A percentile compares a stretch with the other conserved stretches of the same genome.
phyloP scores from a whole-genome alignment of 2,329 filamentous ascomycete species.

The Chaetomium globosum region DNA sequence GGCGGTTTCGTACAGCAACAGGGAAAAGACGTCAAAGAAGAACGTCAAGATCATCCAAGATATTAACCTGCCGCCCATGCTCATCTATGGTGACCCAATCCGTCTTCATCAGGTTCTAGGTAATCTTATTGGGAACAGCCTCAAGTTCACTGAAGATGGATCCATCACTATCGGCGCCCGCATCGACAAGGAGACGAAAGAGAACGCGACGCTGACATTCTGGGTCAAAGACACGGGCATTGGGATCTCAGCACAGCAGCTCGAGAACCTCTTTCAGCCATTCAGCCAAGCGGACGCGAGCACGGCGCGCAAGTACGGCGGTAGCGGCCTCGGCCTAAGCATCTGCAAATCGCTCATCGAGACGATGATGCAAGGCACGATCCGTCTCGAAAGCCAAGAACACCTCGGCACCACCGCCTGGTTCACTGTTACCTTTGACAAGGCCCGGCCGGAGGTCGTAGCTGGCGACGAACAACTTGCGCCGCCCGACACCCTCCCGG shows the following conservation, averaged over 20 bases:
- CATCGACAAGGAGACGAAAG: slow-evolving; percentile 69
- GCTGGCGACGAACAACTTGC: slow-evolving; percentile 56
- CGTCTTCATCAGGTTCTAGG: slow-evolving; percentile 70
- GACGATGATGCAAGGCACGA: slow-evolving; percentile 84
- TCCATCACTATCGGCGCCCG: slow-evolving; percentile 81
- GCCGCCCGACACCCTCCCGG: slow-evolving; percentile 32
- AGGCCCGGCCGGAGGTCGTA: slow-evolving; percentile 66
- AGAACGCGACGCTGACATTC: slow-evolving; percentile 75
- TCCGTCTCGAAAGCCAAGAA: slow-evolving; percentile 77
- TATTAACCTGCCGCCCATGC: slow-evolving; percentile 73
- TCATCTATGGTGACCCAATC: slow-evolving; percentile 68
- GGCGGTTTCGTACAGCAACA: slow-evolving; percentile 67
- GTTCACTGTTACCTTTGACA: slow-evolving; percentile 85
- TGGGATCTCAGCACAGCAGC: slow-evolving; percentile 79
- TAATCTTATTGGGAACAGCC: slow-evolving; percentile 87
- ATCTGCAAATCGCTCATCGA: slow-evolving; percentile 95
- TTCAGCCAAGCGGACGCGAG: slow-evolving; percentile 92
- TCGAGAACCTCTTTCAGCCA: slow-evolving; percentile 84
- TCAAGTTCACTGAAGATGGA: slow-evolving; percentile 89
- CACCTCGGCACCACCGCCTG: slow-evolving; percentile 71
- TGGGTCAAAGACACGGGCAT: slow-evolving; percentile 91
- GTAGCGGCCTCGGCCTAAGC: slow-evolving; percentile 85
- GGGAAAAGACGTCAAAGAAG: slow-evolving; percentile 63
- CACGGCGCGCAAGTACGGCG: slow-evolving; percentile 87
- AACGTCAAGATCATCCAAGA: slow-evolving; percentile 68